These are phyloP conservation scores for Eragrostis tef DNA, from an alignment of 202 grass and related monocot species.

Conservation along the genomic window DNA sequence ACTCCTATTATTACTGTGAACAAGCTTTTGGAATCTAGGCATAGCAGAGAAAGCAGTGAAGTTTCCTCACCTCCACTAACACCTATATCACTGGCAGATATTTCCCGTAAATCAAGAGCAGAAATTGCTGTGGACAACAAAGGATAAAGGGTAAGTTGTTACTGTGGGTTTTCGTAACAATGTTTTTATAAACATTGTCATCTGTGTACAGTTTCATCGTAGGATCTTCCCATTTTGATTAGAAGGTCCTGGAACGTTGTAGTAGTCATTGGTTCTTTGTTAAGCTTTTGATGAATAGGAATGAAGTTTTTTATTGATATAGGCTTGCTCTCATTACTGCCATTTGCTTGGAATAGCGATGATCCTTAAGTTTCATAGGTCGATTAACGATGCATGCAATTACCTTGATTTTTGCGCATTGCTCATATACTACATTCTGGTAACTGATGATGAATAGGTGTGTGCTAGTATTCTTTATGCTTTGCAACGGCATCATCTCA, in stretches of 20 bases:
- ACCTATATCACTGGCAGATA: conserved; percentile 59
- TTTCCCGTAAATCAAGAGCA: conserved; percentile 55
- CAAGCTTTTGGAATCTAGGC: conserved; percentile 59
- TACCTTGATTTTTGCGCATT: background rate
- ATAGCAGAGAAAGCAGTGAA: conserved; percentile 59
- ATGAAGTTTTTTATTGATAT: conserved; percentile 18
- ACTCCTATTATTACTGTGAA: conserved; percentile 64
- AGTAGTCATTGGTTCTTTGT: background rate
- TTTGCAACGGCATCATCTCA: background rate
- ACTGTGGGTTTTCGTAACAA: conserved; percentile 21
- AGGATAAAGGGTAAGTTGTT: conserved; percentile 59
- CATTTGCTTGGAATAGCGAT: conserved; percentile 10
- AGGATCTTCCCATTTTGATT: background rate
- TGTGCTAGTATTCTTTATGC: background rate
- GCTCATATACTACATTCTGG: background rate
- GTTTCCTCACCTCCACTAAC: conserved; percentile 61
- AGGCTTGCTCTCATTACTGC: background rate
- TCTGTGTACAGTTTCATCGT: background rate
- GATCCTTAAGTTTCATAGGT: background rate
- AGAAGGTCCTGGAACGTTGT: background rate
- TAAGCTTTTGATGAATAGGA: background rate
- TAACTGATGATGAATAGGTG: background rate
- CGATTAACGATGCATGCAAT: background rate
- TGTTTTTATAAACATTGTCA: background rate
- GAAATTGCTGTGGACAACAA: conserved; percentile 50